These are phyloP conservation scores for Mentha longifolia DNA, from an alignment of 257 asterid genomes.

Conservation along the genomic window DNA sequence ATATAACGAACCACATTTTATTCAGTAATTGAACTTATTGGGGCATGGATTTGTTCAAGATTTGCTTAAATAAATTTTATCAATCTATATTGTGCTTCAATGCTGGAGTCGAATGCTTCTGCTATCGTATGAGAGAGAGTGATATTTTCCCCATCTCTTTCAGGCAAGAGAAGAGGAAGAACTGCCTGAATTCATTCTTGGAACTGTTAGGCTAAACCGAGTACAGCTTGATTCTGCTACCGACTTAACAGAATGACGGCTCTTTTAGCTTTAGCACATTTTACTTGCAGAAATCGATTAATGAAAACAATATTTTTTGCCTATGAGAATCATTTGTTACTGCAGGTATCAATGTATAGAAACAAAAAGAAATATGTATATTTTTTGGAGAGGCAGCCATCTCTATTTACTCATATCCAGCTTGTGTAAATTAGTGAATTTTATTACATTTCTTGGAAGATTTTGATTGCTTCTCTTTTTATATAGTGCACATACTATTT, in stretches of 20 bases:
- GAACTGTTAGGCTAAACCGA: constrained; percentile 88
- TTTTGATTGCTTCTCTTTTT: constrained; percentile 11
- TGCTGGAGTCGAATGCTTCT: not conserved
- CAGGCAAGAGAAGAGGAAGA: constrained; percentile 91
- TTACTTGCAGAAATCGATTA: constrained; percentile 15
- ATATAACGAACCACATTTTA: not conserved
- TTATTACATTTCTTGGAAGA: constrained; percentile 1
- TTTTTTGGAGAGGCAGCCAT: constrained; percentile 12
- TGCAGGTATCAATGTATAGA: constrained; percentile 19
- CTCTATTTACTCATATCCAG: constrained; percentile 2
- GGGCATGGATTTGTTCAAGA: not conserved
- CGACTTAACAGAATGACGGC: constrained; percentile 55
- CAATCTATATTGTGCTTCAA: not conserved
- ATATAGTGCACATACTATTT: not conserved
- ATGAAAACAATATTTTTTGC: constrained; percentile 2
- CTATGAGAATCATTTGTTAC: not conserved
- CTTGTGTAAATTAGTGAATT: constrained; percentile 3
- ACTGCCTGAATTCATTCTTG: constrained; percentile 93
- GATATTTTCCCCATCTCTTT: constrained; percentile 11
- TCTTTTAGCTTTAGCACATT: constrained; percentile 15
- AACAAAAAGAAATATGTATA: constrained; percentile 4
- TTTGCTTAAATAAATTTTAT: not conserved
- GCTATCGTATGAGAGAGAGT: not conserved
- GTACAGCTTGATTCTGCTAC: constrained; percentile 78
- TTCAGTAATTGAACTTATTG: not conserved